Percentiles rank a stretch among this genome's conserved stretches.
Conservation (phyloP, 257 asterid species). For the Scutellaria galericulata region DNA sequence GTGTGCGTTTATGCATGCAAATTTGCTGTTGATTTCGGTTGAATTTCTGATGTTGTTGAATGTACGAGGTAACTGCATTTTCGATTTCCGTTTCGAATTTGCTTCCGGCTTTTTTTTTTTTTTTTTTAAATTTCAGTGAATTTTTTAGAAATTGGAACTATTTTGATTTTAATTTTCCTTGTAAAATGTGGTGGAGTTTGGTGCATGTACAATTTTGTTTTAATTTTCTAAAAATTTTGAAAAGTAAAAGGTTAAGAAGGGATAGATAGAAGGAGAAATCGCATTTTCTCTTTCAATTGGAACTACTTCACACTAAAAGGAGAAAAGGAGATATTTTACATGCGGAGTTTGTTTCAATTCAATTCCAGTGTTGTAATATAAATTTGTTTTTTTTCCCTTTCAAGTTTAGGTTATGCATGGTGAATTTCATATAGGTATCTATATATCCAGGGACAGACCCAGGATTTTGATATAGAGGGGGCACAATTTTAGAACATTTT, state of each 20-base stretch:
- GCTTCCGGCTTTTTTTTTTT: not conserved
- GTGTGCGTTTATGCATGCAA: slow-evolving; percentile 16
- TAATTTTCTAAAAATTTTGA: not conserved
- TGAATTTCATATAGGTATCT: not conserved
- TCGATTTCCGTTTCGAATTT: slow-evolving; percentile 5
- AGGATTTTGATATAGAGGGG: no score
- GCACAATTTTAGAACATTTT: no score
- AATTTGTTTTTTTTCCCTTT: not conserved
- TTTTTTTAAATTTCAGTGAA: not conserved
- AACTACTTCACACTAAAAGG: slow-evolving; percentile 1
- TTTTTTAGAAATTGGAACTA: not conserved
- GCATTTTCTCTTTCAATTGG: slow-evolving; percentile 2
- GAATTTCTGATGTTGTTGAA: not conserved
- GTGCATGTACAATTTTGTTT: slow-evolving; percentile 32
- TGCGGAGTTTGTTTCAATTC: not conserved
- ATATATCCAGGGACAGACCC: not conserved
- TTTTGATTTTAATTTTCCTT: not conserved
- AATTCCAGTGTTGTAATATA: not conserved
- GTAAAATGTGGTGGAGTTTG: slow-evolving; percentile 18
- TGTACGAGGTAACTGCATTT: not conserved
- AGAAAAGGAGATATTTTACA: not conserved
- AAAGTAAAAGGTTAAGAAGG: not conserved
- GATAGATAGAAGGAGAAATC: slow-evolving; percentile 18
- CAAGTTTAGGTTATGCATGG: not conserved
- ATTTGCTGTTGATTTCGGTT: not conserved